Base-by-base conservation (phyloP, 345 rosid genomes). In the Salix purpurea region DNA sequence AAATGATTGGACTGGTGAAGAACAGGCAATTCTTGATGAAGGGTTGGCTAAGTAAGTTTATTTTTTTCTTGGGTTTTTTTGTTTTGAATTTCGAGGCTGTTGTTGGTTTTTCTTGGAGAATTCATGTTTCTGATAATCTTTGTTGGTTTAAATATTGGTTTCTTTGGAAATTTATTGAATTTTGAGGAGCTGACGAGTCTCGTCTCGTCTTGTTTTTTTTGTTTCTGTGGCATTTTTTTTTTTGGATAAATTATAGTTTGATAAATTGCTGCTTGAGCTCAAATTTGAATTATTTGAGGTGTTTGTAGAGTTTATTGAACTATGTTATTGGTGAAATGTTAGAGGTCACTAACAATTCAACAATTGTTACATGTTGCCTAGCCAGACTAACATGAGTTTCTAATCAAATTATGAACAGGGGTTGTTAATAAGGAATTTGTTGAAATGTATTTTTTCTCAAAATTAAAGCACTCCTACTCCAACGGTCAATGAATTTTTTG, bases 11-110 rank as follows among this genome's bases (percentile, higher is more conserved):
- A 82, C 78, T 50, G 1, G 72, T 7, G 88, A 89, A 18, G 94
- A 90, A 80, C 92, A 89, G 76, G 75, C 80, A 28, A 70, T 88
- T 12, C 87, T 90, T 50, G 92, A 90, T 66, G 88, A 84, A 5
- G 88, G 85, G 28, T 74, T 89, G 23, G 71, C 69, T 36, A 56
- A 74, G 94, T 90, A 69, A 83, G 94, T 83, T 39, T 79, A 56
- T 54, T 44, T 36, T 39, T 3, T 60, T 40, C 30, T 58, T 26
- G 44, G 48, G 73, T 56, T 15, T 13, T 62, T 14, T 10, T 40
- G 11, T 24, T 18, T 44, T 65, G 9, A 19, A 23, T 46, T 34
- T 23, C 9, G 71, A 15, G 3, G 24, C 26, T 19, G 37, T 75
- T 40, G 4, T 54, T 75, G 50, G 65, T 26, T 50, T 18, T 30